Percentiles rank a stretch among this genome's conserved stretches.
phyloP scores from a whole-genome alignment of 2,329 filamentous ascomycete species.

The Ramularia collo-cygni region DNA sequence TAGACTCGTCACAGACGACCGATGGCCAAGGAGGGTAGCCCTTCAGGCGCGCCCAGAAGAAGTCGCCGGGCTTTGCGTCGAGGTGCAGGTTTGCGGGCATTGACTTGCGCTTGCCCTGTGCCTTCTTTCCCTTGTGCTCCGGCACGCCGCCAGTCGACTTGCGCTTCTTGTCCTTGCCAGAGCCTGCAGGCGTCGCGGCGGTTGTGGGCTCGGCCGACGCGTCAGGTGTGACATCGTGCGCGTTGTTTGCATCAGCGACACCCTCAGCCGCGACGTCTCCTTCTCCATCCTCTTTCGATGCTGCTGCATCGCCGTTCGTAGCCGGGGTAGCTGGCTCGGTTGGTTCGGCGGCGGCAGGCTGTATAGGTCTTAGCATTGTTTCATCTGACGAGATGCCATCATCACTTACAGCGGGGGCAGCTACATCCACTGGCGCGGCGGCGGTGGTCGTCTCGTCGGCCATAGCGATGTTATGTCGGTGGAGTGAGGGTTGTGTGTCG shows the following conservation, averaged over 20 bases:
- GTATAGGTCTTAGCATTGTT: constrained; percentile 18
- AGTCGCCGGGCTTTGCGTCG: constrained; percentile 82
- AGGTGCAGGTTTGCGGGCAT: constrained; percentile 55
- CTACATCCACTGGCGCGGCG: constrained; percentile 21
- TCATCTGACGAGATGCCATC: constrained; percentile 5
- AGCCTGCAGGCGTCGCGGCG: constrained; percentile 21
- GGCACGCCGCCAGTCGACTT: constrained; percentile 60
- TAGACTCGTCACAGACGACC: constrained; percentile 87
- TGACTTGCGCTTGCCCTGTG: constrained; percentile 73
- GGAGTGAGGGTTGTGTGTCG: constrained; percentile 3
- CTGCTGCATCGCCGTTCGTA: constrained; percentile 20
- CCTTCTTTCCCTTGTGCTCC: constrained; percentile 68
- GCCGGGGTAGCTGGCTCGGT: constrained; percentile 4
- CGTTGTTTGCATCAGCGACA: constrained; percentile 21
- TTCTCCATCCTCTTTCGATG: constrained; percentile 20
- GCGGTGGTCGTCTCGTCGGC: constrained; percentile 24
- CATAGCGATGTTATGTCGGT: constrained; percentile 20
- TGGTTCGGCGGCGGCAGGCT: constrained; percentile 14
- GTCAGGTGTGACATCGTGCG: constrained; percentile 20
- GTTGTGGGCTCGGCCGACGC: constrained; percentile 15
- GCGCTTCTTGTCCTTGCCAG: constrained; percentile 31
- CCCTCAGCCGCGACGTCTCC: constrained; percentile 23
- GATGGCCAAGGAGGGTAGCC: constrained; percentile 92
- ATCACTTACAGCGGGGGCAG: constrained; percentile 24
- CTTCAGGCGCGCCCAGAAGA: constrained; percentile 89